Percentiles rank a stretch among this genome's conserved stretches.
phyloP scores from a whole-genome alignment of 495 filamentous ascomycete species.

The Hyaloscypha variabilis region DNA sequence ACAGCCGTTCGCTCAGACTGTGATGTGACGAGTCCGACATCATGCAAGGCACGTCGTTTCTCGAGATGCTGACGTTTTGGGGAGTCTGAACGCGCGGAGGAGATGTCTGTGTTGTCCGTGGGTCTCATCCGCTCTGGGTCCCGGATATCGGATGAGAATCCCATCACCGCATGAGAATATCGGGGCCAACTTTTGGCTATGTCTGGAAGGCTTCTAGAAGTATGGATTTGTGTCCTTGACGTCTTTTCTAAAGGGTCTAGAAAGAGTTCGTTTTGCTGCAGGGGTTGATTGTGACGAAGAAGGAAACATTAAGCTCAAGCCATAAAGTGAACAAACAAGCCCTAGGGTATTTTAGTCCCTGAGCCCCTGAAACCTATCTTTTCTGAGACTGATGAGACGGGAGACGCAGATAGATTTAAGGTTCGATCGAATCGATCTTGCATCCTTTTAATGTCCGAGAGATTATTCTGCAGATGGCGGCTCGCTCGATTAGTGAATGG shows the following conservation, averaged over 20 bases:
- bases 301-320: too few relatives aligned
- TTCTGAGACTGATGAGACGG: background rate
- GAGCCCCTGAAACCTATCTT: too few relatives aligned
- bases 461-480: background rate
- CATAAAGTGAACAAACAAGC: too few relatives aligned
- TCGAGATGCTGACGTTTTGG: background rate
- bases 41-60: background rate
- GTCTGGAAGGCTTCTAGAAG: too few relatives aligned
- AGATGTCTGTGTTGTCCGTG: background rate
- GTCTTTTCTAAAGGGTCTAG: too few relatives aligned
- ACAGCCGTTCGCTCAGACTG: background rate
- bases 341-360: background rate
- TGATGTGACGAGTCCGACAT: background rate
- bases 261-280: too few relatives aligned
- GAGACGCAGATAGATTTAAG: background rate
- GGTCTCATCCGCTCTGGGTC: background rate
- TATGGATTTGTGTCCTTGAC: too few relatives aligned
- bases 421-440: background rate
- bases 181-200: too few relatives aligned
- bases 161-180: too few relatives aligned
- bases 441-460: background rate
- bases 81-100: background rate
- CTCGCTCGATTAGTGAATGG: background rate
- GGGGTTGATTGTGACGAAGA: too few relatives aligned
- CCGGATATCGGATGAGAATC: background rate